Base-by-base conservation (phyloP, 768 basidiomycete species). In the Suillus placidus region DNA sequence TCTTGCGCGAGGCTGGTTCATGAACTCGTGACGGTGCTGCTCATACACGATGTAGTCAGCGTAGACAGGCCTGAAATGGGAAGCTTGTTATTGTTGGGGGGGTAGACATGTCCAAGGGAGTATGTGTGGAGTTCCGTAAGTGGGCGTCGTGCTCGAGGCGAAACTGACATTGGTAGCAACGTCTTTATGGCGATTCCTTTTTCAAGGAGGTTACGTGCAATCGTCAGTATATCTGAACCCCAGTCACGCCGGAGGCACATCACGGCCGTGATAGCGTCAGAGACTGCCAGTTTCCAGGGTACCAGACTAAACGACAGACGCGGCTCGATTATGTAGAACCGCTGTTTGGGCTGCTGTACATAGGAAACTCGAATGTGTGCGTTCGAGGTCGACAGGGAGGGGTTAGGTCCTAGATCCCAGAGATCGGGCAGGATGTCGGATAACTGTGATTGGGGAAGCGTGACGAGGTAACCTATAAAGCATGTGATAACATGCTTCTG, bases 201-300 rank as follows among this genome's bases (percentile, higher is more conserved):
- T 26, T 47, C 4, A 1, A 62, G 14, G 20, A 62, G 61, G 12
- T 62, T 45, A 5, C 0, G 8, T 1, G 13, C 26, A 1, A 62
- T 62, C 23, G 2, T n/a, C 13, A 10, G 23, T 55, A 62, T 43
- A 13, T 43, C 40, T 0, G 51, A 34, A 4, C 51, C 61, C 51
- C 61, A 62, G 34, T 40, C 40, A 23, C 3, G 13, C 14, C 13
- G 14, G 45, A 62, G 61, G 45, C 61, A 62, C 49, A 56, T 62
- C 32, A 47, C 45, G 10, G 26, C 45, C 0, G 26, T 54, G 5
- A 49, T 12, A 43, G 61, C 14, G 13, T 62, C 61, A 4, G n/a
- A 3, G 7, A 47, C 45, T 3, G 2, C 45, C 10, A 62, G 61
- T 51, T 38, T 47, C 23, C 61, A 62, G 20, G n/a, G 7, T 0